Base-by-base conservation (phyloP, 306 rosid genomes). In the Clitoria ternatea region DNA sequence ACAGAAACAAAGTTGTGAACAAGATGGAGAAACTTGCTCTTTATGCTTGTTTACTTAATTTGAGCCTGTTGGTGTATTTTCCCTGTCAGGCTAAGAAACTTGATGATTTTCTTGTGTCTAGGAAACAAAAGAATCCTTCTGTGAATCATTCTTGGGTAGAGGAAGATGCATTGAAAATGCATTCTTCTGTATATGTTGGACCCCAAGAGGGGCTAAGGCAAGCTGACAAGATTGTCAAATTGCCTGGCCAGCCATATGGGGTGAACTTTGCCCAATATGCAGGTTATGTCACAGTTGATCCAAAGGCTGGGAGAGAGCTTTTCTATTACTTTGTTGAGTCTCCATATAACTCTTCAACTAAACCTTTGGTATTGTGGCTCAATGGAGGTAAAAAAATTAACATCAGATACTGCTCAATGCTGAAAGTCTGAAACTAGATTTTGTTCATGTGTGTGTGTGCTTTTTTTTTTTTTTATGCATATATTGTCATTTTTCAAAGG, bases 271-370 rank as follows among this genome's bases (percentile, higher is more conserved):
- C 77, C 37, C 91, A 84, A 3, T 88, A 88, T 23, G 60, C 83
- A 20, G 95, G 89, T 5, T 86, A 84, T 70, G 86, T 88, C n/a
- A 84, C 82, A 0, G 85, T 86, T 53, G 68, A 82, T 66, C 75
- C 57, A 3, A 5, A 14, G 0, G 79, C 87, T 47, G 87, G 85
- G 17, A 82, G 80, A 59, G 80, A 75, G 12, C 80, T 84, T 71
- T 88, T 86, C 83, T 86, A 84, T 62, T 88, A 85, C 44, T 82
- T 88, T 56, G 94, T 72, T 9, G 87, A 85, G 81, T 81, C 94
- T 5, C 72, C 90, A 2, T 24, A 69, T 7, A 7, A 61, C 33
- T 44, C 87, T 75, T 48, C 81, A 2, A 36, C 83, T 7, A 82
- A 78, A 2, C 91, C 95, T 27, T 53, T 84, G 20, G 77, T 86